Evolutionary conservation across 192 early-diverging fungal species (phyloP).

Genomic region (Coemansia sp.): DNA sequence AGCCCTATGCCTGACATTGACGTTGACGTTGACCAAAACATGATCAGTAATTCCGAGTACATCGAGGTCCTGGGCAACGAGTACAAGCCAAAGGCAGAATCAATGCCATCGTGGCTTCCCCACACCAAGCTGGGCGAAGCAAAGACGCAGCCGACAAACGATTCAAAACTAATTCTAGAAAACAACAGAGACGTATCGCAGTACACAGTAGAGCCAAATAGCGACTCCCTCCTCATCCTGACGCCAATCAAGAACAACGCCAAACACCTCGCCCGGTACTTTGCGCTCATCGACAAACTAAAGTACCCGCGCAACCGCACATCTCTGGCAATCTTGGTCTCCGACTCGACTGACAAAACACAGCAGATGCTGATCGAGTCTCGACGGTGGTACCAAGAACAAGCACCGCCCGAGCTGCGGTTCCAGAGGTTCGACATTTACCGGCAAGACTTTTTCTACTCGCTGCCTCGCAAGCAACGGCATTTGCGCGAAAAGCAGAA

Average conservation of each 20-base stretch:
- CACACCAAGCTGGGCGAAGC: background rate
- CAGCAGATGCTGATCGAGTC: constrained; percentile 53
- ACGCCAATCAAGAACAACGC: constrained; percentile 67
- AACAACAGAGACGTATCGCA: constrained; percentile 31
- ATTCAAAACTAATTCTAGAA: constrained; percentile 25
- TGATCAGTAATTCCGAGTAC: background rate
- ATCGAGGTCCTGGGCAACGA: constrained; percentile 35
- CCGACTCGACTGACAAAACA: constrained; percentile 59
- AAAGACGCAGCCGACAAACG: constrained; percentile 11
- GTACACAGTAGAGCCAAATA: constrained; percentile 30
- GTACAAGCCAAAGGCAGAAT: constrained; percentile 23
- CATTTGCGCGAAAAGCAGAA: constrained; percentile 61
- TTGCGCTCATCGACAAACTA: constrained; percentile 55
- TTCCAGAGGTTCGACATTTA: constrained; percentile 60
- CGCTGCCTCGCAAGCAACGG: constrained; percentile 53
- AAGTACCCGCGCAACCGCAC: constrained; percentile 62
- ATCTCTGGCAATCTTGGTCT: constrained; percentile 68
- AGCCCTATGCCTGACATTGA: background rate
- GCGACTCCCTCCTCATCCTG: constrained; percentile 57
- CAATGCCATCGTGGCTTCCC: constrained; percentile 48
- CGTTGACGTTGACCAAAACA: background rate
- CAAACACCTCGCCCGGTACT: constrained; percentile 58
- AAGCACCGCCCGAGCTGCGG: constrained; percentile 41
- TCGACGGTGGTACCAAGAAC: constrained; percentile 43
- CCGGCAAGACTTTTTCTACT: constrained; percentile 58